Conservation (phyloP, 192 early-diverging fungal genomes). For the Mortierella alpina region DNA sequence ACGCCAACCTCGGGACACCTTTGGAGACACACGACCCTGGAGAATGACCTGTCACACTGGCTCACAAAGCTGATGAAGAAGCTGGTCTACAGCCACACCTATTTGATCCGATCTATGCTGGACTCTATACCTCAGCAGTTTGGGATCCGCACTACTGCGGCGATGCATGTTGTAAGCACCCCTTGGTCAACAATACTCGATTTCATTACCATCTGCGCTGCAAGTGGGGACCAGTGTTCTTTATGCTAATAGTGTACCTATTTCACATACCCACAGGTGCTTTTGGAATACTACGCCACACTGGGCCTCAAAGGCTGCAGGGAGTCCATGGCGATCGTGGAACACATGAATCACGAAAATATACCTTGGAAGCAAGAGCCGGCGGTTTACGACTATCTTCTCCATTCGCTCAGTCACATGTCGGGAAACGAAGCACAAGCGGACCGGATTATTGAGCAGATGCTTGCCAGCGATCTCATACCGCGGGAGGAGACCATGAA, state of each 20-base stretch:
- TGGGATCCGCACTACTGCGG: conserved; percentile 22
- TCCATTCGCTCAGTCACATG: conserved; percentile 29
- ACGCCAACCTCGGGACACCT: neutral
- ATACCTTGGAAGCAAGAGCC: conserved; percentile 25
- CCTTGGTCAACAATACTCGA: neutral
- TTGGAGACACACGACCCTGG: neutral
- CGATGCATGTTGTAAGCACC: conserved; percentile 36
- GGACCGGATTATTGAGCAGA: conserved; percentile 18
- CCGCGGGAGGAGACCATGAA: conserved; percentile 43
- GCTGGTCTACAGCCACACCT: conserved; percentile 43
- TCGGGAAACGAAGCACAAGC: conserved; percentile 13
- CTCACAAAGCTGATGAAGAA: conserved; percentile 17
- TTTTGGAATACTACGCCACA: conserved; percentile 31
- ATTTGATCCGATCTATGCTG: conserved; percentile 29
- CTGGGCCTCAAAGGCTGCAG: conserved; percentile 16
- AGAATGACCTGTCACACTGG: conserved; percentile 11
- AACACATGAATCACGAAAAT: conserved; percentile 8
- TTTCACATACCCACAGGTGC: neutral
- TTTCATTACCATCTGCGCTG: neutral
- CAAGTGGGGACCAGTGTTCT: neutral
- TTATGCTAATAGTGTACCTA: neutral
- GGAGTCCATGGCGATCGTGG: conserved; percentile 13
- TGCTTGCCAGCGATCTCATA: conserved; percentile 30
- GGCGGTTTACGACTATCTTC: conserved; percentile 31
- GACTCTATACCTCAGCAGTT: conserved; percentile 22